Evolutionary conservation across 2,329 filamentous ascomycete genomes (phyloP).

Genomic region (Diaporthe vaccinii): DNA sequence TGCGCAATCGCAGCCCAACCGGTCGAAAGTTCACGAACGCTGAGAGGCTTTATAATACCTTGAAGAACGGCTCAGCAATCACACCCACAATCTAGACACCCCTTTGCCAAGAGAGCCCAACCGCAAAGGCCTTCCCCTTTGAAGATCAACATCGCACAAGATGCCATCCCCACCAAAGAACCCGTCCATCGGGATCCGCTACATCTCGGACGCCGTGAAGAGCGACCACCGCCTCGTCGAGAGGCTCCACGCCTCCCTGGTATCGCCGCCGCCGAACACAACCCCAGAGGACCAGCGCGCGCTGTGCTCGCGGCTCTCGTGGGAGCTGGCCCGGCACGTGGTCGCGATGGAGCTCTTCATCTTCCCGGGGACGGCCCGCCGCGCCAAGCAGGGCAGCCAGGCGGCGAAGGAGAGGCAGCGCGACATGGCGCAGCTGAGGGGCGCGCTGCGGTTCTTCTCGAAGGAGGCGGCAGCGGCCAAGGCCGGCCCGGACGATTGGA

Average conservation of each 20-base stretch:
- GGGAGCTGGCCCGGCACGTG: conserved; percentile 38
- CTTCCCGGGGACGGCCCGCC: conserved; percentile 32
- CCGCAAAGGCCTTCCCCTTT: background rate
- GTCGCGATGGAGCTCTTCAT: conserved; percentile 37
- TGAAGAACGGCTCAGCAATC: background rate
- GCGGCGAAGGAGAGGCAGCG: conserved; percentile 12
- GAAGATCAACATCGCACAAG: background rate
- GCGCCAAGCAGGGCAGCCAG: conserved; percentile 28
- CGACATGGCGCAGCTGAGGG: conserved; percentile 12
- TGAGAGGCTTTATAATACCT: background rate
- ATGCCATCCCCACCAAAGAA: conserved; percentile 17
- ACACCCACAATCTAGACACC: too few species aligned
- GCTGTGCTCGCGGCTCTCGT: conserved; percentile 29
- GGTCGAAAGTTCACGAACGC: background rate
- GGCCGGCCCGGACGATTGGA: background rate
- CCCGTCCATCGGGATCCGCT: conserved; percentile 34
- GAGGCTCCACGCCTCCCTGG: conserved; percentile 21
- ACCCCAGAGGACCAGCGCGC: background rate
- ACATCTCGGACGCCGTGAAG: conserved; percentile 39
- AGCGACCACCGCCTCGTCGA: conserved; percentile 39
- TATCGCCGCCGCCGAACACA: background rate
- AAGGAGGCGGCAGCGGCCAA: background rate
- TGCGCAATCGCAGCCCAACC: background rate
- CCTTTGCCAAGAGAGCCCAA: background rate
- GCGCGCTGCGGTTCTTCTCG: background rate